These are phyloP conservation scores for Rubroshorea leprosula DNA, from an alignment of 345 rosid species.

Conservation along the genomic window DNA sequence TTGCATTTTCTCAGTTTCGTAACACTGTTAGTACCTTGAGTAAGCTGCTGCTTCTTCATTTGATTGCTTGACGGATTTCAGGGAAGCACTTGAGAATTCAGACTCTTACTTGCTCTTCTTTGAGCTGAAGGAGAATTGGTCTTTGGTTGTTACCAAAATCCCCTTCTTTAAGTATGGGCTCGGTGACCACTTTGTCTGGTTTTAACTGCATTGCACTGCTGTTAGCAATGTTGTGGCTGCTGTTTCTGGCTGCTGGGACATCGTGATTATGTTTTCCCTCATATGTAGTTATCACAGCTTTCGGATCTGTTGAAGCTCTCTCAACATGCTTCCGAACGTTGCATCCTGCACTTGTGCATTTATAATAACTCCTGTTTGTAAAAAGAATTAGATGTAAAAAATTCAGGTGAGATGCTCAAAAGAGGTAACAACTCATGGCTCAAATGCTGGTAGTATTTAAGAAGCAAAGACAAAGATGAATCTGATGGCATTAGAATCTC, in stretches of 20 bases:
- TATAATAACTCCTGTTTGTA: constrained; percentile 75
- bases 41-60: background rate
- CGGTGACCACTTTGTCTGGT: constrained; percentile 23
- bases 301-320: constrained; percentile 83
- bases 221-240: constrained; percentile 36
- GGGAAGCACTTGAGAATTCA: constrained; percentile 24
- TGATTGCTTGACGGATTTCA: background rate
- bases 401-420: background rate
- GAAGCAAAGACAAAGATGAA: too few species aligned
- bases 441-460: too few species aligned
- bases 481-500: too few species aligned
- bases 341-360: constrained; percentile 81
- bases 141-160: constrained; percentile 47
- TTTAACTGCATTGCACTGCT: constrained; percentile 19
- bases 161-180: constrained; percentile 30
- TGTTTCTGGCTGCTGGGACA: constrained; percentile 71
- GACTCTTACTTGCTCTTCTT: constrained; percentile 60
- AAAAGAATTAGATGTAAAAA: background rate
- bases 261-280: constrained; percentile 94
- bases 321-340: constrained; percentile 93
- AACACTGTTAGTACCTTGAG: constrained; percentile 12
- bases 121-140: constrained; percentile 59
- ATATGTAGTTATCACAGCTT: constrained; percentile 88
- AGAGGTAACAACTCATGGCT: too few species aligned
- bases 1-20: constrained; percentile 8